These are phyloP conservation scores for Sporothrix pseudoabietina DNA, from an alignment of 2,329 filamentous ascomycete species.

Conservation along the genomic window DNA sequence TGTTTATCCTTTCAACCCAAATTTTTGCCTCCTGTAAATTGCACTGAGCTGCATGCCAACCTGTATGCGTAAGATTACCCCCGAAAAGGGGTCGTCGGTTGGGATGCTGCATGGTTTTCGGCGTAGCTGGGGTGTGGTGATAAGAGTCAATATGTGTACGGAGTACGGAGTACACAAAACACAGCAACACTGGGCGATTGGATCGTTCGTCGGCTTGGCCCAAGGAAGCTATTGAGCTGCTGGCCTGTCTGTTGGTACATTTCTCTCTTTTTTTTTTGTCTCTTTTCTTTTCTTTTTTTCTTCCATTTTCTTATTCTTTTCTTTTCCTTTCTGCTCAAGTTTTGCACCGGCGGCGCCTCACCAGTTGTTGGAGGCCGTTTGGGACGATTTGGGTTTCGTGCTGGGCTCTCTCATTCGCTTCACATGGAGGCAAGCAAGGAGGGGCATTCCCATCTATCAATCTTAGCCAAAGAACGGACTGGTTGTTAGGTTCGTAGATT, in stretches of 20 bases:
- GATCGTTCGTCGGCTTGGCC: not conserved
- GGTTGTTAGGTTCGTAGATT: not conserved
- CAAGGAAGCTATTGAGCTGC: not conserved
- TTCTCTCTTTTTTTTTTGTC: not conserved
- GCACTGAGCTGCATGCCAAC: slow-evolving; percentile 4
- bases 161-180: not conserved
- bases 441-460: not conserved
- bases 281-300: too few relatives aligned
- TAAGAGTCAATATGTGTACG: not conserved
- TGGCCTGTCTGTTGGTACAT: not conserved
- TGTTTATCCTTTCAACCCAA: not conserved
- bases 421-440: not conserved
- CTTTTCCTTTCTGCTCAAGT: not conserved
- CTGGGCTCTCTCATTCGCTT: not conserved
- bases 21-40: not conserved
- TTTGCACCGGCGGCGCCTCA: not conserved
- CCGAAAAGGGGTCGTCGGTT: not conserved
- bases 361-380: not conserved
- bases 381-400: not conserved
- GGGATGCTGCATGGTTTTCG: slow-evolving; percentile 22
- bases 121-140: slow-evolving; percentile 20
- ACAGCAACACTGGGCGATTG: not conserved
- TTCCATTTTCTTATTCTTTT: not conserved
- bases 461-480: not conserved
- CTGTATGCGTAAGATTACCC: slow-evolving; percentile 20